phyloP scores from a whole-genome alignment of 768 basidiomycete species.

The Pisolithus albus region DNA sequence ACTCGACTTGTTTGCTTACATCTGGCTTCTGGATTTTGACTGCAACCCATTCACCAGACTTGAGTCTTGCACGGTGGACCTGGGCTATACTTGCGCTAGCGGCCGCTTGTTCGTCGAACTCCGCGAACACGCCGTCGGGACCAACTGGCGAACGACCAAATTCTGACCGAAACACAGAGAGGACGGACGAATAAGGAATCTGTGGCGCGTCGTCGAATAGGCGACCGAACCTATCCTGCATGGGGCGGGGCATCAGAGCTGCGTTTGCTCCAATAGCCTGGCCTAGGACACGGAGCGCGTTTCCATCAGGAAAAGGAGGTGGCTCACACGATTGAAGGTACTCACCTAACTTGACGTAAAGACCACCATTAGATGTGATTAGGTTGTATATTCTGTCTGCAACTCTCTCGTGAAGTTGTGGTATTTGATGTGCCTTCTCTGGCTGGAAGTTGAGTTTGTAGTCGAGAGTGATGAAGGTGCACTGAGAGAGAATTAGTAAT shows the following conservation, averaged over 20 bases:
- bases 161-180: slow-evolving; percentile 60
- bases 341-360: slow-evolving; percentile 79
- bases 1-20: slow-evolving; percentile 79
- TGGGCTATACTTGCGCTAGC: slow-evolving; percentile 92
- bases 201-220: slow-evolving; percentile 89
- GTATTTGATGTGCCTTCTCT: slow-evolving; percentile 63
- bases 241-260: slow-evolving; percentile 73
- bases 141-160: slow-evolving; percentile 60
- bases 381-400: slow-evolving; percentile 71
- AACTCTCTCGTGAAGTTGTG: slow-evolving; percentile 77
- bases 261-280: slow-evolving; percentile 84
- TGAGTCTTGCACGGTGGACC: slow-evolving; percentile 73
- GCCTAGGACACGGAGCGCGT: slow-evolving; percentile 28
- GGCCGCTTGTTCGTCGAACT: slow-evolving; percentile 68
- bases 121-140: slow-evolving; percentile 68
- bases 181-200: slow-evolving; percentile 65
- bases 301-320: neutral
- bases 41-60: slow-evolving; percentile 62
- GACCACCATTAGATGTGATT: slow-evolving; percentile 74
- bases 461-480: slow-evolving; percentile 63
- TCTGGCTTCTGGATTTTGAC: slow-evolving; percentile 93
- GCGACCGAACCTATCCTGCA: slow-evolving; percentile 74
- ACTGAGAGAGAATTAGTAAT: slow-evolving; percentile 33
- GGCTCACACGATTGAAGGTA: slow-evolving; percentile 3
- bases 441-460: slow-evolving; percentile 88